Percentiles rank a stretch among this genome's conserved stretches.
phyloP scores from a whole-genome alignment of 2,329 filamentous ascomycete species.

The Penicillium sp. region DNA sequence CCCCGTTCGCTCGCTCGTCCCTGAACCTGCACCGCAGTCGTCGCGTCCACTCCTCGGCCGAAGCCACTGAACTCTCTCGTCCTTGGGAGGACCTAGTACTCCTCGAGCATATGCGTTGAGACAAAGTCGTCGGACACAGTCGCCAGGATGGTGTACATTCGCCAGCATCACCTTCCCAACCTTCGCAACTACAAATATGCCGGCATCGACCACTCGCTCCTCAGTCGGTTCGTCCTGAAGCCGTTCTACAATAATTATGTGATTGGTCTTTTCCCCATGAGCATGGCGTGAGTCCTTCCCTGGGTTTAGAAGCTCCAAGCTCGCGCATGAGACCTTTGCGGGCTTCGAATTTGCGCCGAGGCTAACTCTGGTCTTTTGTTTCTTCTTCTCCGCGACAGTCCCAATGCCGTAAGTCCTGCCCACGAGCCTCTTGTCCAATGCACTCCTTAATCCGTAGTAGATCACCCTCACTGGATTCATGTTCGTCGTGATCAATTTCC shows the following conservation, averaged over 20 bases:
- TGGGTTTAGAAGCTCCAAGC: conserved; percentile 7
- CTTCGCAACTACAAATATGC: conserved; percentile 96
- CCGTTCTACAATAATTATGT: conserved; percentile 95
- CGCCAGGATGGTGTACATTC: conserved; percentile 76
- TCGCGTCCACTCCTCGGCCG: neutral
- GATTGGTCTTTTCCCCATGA: conserved; percentile 91
- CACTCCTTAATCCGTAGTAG: conserved; percentile 29
- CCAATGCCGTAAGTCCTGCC: conserved; percentile 47
- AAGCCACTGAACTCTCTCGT: neutral
- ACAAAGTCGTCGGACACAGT: neutral
- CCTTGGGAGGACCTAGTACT: neutral
- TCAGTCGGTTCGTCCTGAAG: conserved; percentile 92
- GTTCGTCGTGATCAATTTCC: conserved; percentile 84
- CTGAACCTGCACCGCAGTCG: neutral
- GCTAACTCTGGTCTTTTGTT: conserved; percentile 8
- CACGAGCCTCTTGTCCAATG: neutral
- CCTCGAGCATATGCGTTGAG: conserved; percentile 2
- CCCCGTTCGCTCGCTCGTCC: neutral
- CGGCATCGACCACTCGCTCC: conserved; percentile 81
- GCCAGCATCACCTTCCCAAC: conserved; percentile 81
- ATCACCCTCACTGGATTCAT: conserved; percentile 89
- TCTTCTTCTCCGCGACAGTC: conserved; percentile 29
- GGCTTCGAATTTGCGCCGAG: neutral
- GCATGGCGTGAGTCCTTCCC: conserved; percentile 70
- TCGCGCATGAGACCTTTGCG: neutral